Conservation (phyloP, 306 rosid species). For the Prunus mongolica region DNA sequence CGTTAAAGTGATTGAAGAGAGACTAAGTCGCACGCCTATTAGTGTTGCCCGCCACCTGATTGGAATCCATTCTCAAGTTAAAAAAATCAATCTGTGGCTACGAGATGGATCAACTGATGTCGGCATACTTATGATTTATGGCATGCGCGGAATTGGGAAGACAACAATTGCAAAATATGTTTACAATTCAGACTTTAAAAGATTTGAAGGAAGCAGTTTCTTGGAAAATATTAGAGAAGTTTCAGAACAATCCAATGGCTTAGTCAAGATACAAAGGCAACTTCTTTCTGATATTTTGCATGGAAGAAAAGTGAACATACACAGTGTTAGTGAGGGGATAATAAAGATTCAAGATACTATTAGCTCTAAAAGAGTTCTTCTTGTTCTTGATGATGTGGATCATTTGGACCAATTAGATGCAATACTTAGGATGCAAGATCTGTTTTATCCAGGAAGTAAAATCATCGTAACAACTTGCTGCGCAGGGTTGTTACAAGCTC, state of each 20-base stretch:
- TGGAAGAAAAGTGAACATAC: background rate
- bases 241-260: background rate
- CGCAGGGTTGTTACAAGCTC: background rate
- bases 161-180: background rate
- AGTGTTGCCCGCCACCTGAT: background rate
- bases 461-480: background rate
- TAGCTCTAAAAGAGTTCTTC: background rate
- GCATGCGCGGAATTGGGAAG: background rate
- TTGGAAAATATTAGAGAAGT: background rate
- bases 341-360: background rate
- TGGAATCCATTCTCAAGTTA: background rate
- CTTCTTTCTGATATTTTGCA: background rate
- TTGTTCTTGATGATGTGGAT: constrained; percentile 6
- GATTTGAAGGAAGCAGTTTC: background rate
- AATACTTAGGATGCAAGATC: background rate
- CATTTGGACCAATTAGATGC: background rate
- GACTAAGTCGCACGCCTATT: background rate
- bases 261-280: background rate
- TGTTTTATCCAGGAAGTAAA: background rate
- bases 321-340: background rate
- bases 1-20: background rate
- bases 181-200: background rate
- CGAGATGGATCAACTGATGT: background rate
- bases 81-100: background rate
- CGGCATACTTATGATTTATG: background rate